phyloP scores from a whole-genome alignment of 495 filamentous ascomycete species.

The Aspergillus bridgeri region DNA sequence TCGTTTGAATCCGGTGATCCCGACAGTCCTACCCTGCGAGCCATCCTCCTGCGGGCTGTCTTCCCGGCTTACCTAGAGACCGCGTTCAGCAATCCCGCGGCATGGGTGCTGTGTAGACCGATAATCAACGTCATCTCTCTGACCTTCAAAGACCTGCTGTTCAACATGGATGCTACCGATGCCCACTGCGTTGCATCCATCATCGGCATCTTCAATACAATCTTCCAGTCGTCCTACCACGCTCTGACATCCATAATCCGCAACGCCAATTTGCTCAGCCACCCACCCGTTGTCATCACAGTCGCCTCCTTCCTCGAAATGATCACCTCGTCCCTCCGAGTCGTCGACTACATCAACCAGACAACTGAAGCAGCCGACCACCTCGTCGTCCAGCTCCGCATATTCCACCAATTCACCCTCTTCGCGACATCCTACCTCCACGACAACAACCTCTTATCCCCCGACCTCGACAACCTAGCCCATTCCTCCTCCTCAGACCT shows the following conservation, averaged over 20 bases:
- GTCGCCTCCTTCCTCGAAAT: constrained; percentile 42
- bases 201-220: constrained; percentile 37
- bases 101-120: constrained; percentile 58
- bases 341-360: constrained; percentile 53
- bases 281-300: constrained; percentile 38
- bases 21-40: constrained; percentile 50
- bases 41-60: constrained; percentile 54
- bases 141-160: constrained; percentile 45
- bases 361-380: constrained; percentile 18
- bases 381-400: constrained; percentile 26
- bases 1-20: constrained; percentile 44
- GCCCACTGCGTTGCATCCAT: constrained; percentile 41
- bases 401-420: constrained; percentile 32
- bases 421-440: constrained; percentile 25
- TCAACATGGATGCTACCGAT: constrained; percentile 47
- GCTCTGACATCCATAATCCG: constrained; percentile 32
- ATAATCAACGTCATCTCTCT: constrained; percentile 48
- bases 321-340: constrained; percentile 43
- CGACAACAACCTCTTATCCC: not conserved
- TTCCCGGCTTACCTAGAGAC: constrained; percentile 64
- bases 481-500: not conserved
- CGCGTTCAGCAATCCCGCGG: constrained; percentile 46
- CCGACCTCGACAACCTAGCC: not conserved
- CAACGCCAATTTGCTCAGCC: constrained; percentile 31
- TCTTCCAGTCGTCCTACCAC: constrained; percentile 41